Evolutionary conservation across 2,329 filamentous ascomycete species (phyloP).

Genomic region (Thelonectria olida): DNA sequence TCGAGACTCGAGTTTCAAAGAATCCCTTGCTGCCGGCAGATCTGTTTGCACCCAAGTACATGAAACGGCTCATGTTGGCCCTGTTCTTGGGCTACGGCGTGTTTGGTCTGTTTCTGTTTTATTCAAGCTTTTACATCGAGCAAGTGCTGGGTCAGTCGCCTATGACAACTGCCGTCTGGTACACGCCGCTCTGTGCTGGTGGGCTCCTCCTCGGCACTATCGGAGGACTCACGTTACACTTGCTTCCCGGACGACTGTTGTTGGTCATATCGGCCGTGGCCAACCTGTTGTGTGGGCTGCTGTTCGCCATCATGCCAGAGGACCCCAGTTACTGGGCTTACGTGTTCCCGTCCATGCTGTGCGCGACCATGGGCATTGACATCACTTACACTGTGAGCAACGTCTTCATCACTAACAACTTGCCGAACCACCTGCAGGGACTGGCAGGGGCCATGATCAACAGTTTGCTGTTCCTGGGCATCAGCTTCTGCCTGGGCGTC

Average conservation of each 20-base stretch:
- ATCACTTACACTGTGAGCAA: conserved; percentile 73
- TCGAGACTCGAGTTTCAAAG: conserved; percentile 69
- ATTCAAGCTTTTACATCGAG: conserved; percentile 70
- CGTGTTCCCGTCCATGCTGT: conserved; percentile 68
- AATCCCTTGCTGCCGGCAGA: conserved; percentile 70
- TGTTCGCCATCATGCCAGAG: conserved; percentile 65
- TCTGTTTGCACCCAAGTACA: conserved; percentile 65
- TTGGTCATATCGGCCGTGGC: conserved; percentile 61
- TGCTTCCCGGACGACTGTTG: conserved; percentile 61
- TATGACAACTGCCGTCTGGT: conserved; percentile 67
- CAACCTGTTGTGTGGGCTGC: conserved; percentile 59
- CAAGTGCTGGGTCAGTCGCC: conserved; percentile 61
- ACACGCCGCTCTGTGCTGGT: conserved; percentile 65
- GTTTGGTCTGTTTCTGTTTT: conserved; percentile 71
- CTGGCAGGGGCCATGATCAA: conserved; percentile 73
- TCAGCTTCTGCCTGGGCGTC: conserved; percentile 70
- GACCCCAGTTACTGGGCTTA: conserved; percentile 69
- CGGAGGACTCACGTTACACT: conserved; percentile 65
- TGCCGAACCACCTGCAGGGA: conserved; percentile 68
- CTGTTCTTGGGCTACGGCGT: conserved; percentile 61
- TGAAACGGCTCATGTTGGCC: conserved; percentile 64
- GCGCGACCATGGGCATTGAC: conserved; percentile 71
- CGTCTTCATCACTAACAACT: conserved; percentile 72
- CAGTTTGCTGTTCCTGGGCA: conserved; percentile 68
- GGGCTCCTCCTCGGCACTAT: conserved; percentile 64